Base-by-base conservation (phyloP, 2,329 filamentous ascomycete species). In the Paracamarosporium sp. region DNA sequence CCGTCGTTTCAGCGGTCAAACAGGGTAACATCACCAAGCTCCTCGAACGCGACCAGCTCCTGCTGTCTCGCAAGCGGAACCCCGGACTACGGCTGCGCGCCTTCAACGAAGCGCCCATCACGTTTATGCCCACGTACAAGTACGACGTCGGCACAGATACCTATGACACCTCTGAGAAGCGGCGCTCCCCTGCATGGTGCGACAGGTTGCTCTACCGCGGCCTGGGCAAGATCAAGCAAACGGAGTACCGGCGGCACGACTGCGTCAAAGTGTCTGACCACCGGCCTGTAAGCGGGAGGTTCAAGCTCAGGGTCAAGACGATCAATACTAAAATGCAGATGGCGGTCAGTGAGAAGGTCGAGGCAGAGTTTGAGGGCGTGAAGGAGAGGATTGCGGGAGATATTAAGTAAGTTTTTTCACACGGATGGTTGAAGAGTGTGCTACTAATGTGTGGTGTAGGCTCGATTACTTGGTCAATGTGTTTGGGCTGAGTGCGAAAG, bases 41-140 rank as follows among this genome's bases (percentile, higher is more conserved):
- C 1, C 87, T 99, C 0, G 94, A 98, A 56, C 88, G 95, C 47
- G 95, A 99, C 71, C 95, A 99, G 74, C 84, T 99, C 5, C 87
- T 98, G 1, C 90, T 97, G 0, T 94, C 93, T 12, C 87, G 91
- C 55, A 90, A 93, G 50, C 91, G 92, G 66, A 97, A 97, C 68
- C 93, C 94, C 0, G 91, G 88, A 0, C 97, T 98, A 79, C 87
- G 91, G 27, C 84, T 99, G 5, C 88, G 93, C 20, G 90, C 92
- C 0, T 98, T 99, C 75, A 88, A 90, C n/a, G 95, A 99, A 78
- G 83, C 90, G 54, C 91, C 90, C 0, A 97, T 99, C 69, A 90
- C 88, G 0, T 99, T 99, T 74, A 89, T 92, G 7, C 95, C 95
- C 0, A 99, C 95, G 0, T 99, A 99, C 82, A 99, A 99, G 76